Base-by-base conservation (phyloP, 2,329 filamentous ascomycete genomes). In the Penicillium sp. region DNA sequence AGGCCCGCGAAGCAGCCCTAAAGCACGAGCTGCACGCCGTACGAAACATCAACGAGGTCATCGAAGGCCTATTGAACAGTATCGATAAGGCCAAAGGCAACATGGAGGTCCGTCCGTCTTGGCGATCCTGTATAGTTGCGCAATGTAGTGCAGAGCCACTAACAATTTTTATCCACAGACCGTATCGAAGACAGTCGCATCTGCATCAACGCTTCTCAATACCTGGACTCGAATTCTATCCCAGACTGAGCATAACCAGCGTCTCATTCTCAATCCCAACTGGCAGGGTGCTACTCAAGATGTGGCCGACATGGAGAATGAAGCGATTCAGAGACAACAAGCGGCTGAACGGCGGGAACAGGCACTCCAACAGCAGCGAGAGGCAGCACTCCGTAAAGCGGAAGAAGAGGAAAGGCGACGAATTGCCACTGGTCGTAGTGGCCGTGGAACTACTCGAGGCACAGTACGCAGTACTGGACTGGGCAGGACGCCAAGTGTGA, bases 241-340 rank as follows among this genome's bases (percentile, higher is more conserved):
- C 6, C 95, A 99, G 77, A 97, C 95, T 4, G 95, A 99, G 78
- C 95, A 99, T 78, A 98, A 96, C 74, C 93, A 98, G 76, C 88
- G 95, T 26, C 82, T 99, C 54, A 89, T 99, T 48, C 83, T 98
- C 49, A 90, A 97, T 72, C 91, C 92, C 1, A 83, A 87, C 60
- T 99, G 94, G 93, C 89, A 94, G 73, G 95, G 95, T 59, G 91
- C 93, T 30, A 91, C 87, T 4, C 88, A 93, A 71, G 95, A 99
- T 78, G 78, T 97, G 42, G 83, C 87, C n/a, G 92, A 96, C 62
- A 85, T 93, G 58, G 94, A 98, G 76, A 89, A 88, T 57, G 94
- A 98, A 74, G 87, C 87, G 3, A 75, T 87, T 13, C 81, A 88
- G 63, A 88, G 86, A 70, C 90, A 91, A 72, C 89, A 92, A 69